phyloP scores from a whole-genome alignment of 345 rosid genomes.

The Pistacia vera region DNA sequence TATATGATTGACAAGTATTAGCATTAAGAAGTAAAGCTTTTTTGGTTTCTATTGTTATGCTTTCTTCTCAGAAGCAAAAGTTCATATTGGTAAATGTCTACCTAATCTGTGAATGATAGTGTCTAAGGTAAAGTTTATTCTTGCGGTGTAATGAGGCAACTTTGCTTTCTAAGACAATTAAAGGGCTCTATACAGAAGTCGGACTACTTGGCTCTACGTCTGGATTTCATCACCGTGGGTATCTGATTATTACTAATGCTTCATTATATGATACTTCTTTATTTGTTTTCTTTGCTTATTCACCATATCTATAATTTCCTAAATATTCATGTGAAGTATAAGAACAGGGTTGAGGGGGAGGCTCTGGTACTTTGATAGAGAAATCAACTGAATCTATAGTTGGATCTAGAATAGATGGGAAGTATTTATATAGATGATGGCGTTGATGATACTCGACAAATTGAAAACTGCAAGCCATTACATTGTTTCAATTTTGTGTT shows the following conservation, averaged over 20 bases:
- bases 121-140: slow-evolving; percentile 3
- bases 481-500: not conserved
- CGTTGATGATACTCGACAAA: not conserved
- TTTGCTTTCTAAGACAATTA: slow-evolving; percentile 87
- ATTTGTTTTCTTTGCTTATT: not conserved
- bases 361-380: not conserved
- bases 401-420: not conserved
- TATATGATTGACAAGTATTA: not conserved
- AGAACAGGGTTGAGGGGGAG: not conserved
- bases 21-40: not conserved
- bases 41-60: too few species aligned
- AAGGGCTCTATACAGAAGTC: slow-evolving; percentile 75
- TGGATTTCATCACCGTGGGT: slow-evolving; percentile 85
- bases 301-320: not conserved
- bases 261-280: slow-evolving; percentile 7
- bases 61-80: not conserved
- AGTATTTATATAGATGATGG: not conserved
- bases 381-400: not conserved
- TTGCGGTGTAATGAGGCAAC: slow-evolving; percentile 44
- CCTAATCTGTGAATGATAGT: not conserved
- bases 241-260: slow-evolving; percentile 16
- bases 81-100: not conserved
- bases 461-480: not conserved
- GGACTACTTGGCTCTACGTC: slow-evolving; percentile 84
- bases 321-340: too few species aligned